Conservation (phyloP, 2,329 filamentous ascomycete genomes). For the Colletotrichum simmondsii region DNA sequence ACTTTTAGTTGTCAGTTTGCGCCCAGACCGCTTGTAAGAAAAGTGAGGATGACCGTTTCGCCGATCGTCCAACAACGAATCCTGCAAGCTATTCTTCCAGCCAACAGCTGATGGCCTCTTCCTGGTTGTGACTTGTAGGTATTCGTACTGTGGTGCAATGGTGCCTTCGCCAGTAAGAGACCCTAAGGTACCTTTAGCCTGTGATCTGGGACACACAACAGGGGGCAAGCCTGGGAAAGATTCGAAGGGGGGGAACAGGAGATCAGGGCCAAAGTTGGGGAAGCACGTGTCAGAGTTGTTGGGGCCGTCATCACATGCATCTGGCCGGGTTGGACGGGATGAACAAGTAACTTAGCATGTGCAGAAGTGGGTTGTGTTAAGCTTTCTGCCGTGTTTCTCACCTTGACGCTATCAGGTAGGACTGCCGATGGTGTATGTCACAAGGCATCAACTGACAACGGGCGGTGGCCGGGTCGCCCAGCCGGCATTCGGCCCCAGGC, state of each 20-base stretch:
- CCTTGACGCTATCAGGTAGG: neutral
- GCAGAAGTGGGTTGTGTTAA: neutral
- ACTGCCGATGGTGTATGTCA: neutral
- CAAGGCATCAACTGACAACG: constrained; percentile 6
- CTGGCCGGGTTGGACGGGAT: constrained; percentile 18
- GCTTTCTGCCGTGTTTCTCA: rapidly evolving
- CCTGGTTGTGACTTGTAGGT: neutral
- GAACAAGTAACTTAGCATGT: constrained; percentile 24
- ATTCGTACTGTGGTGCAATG: neutral
- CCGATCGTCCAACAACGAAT: constrained; percentile 5
- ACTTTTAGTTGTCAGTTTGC: neutral
- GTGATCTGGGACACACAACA: neutral
- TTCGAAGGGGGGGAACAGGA: constrained; percentile 2
- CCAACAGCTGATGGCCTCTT: neutral
- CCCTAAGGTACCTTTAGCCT: neutral
- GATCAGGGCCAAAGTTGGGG: constrained; percentile 24
- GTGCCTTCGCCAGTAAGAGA: too few species aligned
- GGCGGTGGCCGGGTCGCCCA: constrained; percentile 20
- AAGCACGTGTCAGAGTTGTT: constrained; percentile 35
- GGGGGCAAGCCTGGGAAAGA: neutral
- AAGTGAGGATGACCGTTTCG: neutral
- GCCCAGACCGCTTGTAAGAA: neutral
- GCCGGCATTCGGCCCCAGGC: constrained; percentile 35
- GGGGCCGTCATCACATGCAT: constrained; percentile 35
- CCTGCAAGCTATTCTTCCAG: neutral